Evolutionary conservation across 2,329 filamentous ascomycete genomes (phyloP), one percentile per base, ranked within the genome.

Genomic region (Didymella keratinophila): DNA sequence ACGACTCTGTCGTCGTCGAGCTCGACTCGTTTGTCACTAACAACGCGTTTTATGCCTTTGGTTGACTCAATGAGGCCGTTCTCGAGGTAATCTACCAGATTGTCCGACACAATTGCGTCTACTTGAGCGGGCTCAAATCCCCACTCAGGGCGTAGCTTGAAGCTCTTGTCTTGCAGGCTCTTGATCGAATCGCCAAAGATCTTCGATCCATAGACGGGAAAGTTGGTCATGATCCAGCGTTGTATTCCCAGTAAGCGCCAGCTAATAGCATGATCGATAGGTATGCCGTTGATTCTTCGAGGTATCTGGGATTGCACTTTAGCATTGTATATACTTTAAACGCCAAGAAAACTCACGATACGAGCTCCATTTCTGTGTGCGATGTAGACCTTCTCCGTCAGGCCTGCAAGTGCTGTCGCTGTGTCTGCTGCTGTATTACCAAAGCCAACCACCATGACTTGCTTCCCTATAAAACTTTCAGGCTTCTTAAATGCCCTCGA

Each of bases 1-100:
- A 67, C 49, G 20, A 32, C 57, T 10, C 60, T 69, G 4, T 67
- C 73, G 50, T 78, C 71, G 12, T 67, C 61, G 18, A 75, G 68
- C 41, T 74, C 72, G n/a, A 76, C 66, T 21, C 48, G 4, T 5
- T 30, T 61, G 3, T 25, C 30, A 1, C 48, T 43, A 14, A 65
- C 3, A 32, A 68, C 43, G 5, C 62, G 56, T 11, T 55, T 64
- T 4, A 71, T 50, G 2, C 65, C 65, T 28, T 59, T 61, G 20
- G 62, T 58, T 3, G 68, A 71, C 10, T 47, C 39, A 21, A 71
- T 63, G 12, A 42, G 52, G 23, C 67, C 68, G 1, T 43, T 23
- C 36, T 71, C 56, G 1, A 71, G 61, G 37, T 39, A 64, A 9
- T 59, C 52, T 18, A 66, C 56, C 4, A 69, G 48, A 3, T 16